A percentile compares a stretch with the other conserved stretches of the same genome.
These are phyloP conservation scores for Violaceomyces palustris DNA, from an alignment of 1,284 basidiomycete genomes.

Conservation along the genomic window DNA sequence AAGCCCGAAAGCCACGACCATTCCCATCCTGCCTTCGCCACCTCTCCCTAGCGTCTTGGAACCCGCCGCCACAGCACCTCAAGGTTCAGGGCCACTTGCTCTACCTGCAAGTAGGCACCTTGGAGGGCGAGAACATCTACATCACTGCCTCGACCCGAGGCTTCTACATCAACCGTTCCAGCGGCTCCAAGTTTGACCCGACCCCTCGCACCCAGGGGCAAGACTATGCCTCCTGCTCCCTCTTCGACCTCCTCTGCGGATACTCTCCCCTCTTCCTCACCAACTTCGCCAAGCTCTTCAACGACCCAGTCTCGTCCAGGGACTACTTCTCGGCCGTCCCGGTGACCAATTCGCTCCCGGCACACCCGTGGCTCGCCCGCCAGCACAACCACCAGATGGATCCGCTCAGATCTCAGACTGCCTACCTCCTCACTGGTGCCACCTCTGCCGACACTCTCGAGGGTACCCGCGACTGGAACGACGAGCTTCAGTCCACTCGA, in stretches of 20 bases:
- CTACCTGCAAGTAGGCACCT: slow-evolving; percentile 58
- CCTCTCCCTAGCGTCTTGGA: slow-evolving; percentile 60
- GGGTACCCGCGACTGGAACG: slow-evolving; percentile 61
- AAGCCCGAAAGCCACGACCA: slow-evolving; percentile 35
- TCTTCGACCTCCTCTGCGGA: slow-evolving; percentile 59
- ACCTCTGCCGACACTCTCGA: slow-evolving; percentile 58
- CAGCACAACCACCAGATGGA: slow-evolving; percentile 54
- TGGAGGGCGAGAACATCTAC: slow-evolving; percentile 59
- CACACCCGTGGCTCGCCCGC: slow-evolving; percentile 58
- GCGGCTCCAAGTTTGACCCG: slow-evolving; percentile 46
- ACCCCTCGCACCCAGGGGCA: slow-evolving; percentile 31
- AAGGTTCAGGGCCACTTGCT: slow-evolving; percentile 59
- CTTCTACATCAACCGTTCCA: slow-evolving; percentile 59
- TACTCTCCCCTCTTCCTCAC: slow-evolving; percentile 52
- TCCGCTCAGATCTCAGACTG: slow-evolving; percentile 58
- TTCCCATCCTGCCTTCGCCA: slow-evolving; percentile 55
- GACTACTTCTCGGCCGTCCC: slow-evolving; percentile 55
- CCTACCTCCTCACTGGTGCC: slow-evolving; percentile 60
- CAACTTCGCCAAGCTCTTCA: slow-evolving; percentile 51
- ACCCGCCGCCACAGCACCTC: slow-evolving; percentile 59
- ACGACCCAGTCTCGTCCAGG: slow-evolving; percentile 46
- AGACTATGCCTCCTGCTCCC: slow-evolving; percentile 54
- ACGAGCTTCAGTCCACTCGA: slow-evolving; percentile 60
- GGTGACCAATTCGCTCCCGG: slow-evolving; percentile 58
- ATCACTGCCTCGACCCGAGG: slow-evolving; percentile 58